Evolutionary conservation across 2,329 filamentous ascomycete genomes (phyloP).

Genomic region (Sarocladium oryzae): DNA sequence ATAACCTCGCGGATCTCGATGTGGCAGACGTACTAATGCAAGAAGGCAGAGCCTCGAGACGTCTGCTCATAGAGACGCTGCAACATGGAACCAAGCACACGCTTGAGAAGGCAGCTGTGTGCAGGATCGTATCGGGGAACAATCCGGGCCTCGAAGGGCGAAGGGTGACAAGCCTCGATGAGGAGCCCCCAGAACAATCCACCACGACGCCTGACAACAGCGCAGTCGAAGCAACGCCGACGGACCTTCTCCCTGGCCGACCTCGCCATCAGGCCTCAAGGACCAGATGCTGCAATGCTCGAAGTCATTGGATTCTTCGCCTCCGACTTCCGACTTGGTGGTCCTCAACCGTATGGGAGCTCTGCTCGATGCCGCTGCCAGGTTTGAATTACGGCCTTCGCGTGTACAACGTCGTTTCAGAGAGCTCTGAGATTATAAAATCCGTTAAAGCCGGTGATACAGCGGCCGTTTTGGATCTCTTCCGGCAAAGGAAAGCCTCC

Average conservation of each 20-base stretch:
- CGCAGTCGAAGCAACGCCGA: too few relatives aligned
- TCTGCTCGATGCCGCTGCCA: background rate
- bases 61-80: background rate
- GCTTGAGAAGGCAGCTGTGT: too few relatives aligned
- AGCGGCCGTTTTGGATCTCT: background rate
- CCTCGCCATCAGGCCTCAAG: too few relatives aligned
- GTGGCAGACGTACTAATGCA: too few relatives aligned
- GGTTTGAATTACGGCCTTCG: background rate
- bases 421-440: background rate
- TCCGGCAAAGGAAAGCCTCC: background rate
- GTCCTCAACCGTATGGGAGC: conserved; percentile 2
- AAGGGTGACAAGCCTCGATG: too few relatives aligned
- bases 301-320: background rate
- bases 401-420: background rate
- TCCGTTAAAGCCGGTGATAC: background rate
- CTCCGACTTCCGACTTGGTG: background rate
- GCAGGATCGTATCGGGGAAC: too few relatives aligned
- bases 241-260: too few relatives aligned
- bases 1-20: too few relatives aligned
- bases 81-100: background rate
- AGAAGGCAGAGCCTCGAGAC: conserved; percentile 1
- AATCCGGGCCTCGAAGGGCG: too few relatives aligned
- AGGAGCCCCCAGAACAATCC: too few relatives aligned
- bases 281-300: too few relatives aligned
- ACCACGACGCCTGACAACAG: too few relatives aligned